Conservation (phyloP, 768 basidiomycete species). For the Psilocybe tampanensis region DNA sequence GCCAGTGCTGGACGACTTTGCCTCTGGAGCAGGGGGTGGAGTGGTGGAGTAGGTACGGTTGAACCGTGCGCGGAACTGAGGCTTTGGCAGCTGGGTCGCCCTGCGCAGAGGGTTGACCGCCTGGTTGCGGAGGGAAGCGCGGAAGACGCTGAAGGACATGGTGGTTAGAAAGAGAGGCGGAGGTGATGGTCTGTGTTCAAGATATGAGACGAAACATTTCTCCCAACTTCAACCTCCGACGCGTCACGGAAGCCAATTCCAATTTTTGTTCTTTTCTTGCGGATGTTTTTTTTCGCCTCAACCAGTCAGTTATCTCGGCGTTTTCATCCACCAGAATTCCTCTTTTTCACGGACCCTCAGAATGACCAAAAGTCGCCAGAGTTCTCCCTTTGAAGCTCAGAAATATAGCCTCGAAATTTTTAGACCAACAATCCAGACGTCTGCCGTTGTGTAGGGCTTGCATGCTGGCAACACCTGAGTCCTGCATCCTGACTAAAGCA, state of each 20-base stretch:
- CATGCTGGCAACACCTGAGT: constrained; percentile 1
- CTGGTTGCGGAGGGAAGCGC: constrained; percentile 51
- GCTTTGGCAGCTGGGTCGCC: constrained; percentile 25
- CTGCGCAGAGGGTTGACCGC: constrained; percentile 47
- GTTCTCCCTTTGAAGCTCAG: too few relatives aligned
- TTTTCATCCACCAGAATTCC: too few relatives aligned
- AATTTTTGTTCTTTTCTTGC: not conserved
- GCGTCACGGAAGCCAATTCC: not conserved
- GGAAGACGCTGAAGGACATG: constrained; percentile 63
- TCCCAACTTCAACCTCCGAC: constrained; percentile 10
- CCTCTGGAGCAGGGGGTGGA: constrained; percentile 34
- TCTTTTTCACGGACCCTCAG: too few relatives aligned
- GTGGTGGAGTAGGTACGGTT: constrained; percentile 62
- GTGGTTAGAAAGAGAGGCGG: constrained; percentile 9
- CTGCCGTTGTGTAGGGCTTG: not conserved
- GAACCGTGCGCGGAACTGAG: constrained; percentile 42
- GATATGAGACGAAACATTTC: constrained; percentile 16
- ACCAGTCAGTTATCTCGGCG: too few relatives aligned
- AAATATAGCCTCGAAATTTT: not conserved
- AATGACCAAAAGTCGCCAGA: too few relatives aligned
- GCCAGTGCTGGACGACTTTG: constrained; percentile 58
- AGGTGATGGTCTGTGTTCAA: constrained; percentile 23
- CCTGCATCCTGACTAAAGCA: constrained; percentile 12
- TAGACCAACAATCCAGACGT: not conserved
- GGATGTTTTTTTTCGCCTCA: not conserved